These are phyloP conservation scores for Magnolia sinica DNA, from an alignment of 164 flowering plant genomes.

Conservation along the genomic window DNA sequence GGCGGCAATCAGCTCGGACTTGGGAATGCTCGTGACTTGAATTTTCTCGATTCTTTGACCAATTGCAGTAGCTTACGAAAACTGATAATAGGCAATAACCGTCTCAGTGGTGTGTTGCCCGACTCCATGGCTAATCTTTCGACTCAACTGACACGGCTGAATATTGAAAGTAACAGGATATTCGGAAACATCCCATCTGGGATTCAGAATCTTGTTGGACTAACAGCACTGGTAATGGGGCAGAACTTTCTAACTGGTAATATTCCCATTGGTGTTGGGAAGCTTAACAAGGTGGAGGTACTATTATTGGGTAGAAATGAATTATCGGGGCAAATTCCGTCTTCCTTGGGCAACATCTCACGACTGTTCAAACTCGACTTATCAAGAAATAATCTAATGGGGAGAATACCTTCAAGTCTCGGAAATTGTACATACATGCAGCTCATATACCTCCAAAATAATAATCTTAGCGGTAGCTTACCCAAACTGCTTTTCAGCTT, in stretches of 20 bases:
- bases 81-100: not conserved
- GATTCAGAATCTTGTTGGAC: not conserved
- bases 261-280: slow-evolving; percentile 3
- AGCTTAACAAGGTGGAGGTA: not conserved
- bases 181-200: not conserved
- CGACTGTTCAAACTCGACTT: not conserved
- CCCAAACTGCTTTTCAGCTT: not conserved
- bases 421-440: not conserved
- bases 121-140: slow-evolving; percentile 3
- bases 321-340: slow-evolving; percentile 3
- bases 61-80: slow-evolving; percentile 17
- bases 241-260: not conserved
- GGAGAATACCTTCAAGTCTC: not conserved
- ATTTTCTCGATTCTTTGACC: slow-evolving; percentile 29
- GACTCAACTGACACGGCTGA: not conserved
- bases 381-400: not conserved
- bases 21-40: slow-evolving; percentile 17
- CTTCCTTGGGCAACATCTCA: slow-evolving; percentile 3
- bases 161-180: not conserved
- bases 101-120: not conserved
- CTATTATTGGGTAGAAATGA: not conserved
- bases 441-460: not conserved
- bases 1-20: not conserved
- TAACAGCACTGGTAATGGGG: not conserved
- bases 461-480: not conserved